These are phyloP conservation scores for Saccharomycopsis lassenensis DNA, from an alignment of 805 yeast species.

Conservation along the genomic window DNA sequence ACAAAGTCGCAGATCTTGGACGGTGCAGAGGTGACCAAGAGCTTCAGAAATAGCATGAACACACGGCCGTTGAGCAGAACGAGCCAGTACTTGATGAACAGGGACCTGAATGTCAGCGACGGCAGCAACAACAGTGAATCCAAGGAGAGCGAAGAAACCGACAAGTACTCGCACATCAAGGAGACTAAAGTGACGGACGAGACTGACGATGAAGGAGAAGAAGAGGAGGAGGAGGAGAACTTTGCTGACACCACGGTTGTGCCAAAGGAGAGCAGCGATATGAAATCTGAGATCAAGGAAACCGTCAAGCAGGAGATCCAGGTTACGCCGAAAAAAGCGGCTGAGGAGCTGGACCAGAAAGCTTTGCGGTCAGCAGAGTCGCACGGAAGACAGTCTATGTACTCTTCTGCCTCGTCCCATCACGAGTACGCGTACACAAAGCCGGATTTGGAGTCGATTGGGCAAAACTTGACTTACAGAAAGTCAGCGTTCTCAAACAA, in stretches of 20 bases:
- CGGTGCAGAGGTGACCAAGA: background rate
- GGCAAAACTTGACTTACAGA: constrained; percentile 15
- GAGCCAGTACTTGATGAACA: constrained; percentile 6
- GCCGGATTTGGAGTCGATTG: constrained; percentile 13
- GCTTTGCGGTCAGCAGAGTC: background rate
- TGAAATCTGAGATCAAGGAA: no score
- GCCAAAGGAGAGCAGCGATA: no score
- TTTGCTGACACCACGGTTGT: background rate
- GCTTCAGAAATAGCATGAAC: no score
- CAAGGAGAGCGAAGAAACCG: background rate
- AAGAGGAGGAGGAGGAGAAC: background rate
- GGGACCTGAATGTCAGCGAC: background rate
- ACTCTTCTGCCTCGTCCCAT: background rate
- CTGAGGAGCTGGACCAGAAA: background rate
- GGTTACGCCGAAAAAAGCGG: background rate
- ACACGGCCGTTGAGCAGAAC: constrained; percentile 9
- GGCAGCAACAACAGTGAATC: background rate
- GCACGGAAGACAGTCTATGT: background rate
- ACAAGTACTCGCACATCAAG: background rate
- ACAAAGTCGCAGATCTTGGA: constrained; percentile 4
- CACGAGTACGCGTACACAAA: constrained; percentile 12
- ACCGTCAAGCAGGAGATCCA: background rate
- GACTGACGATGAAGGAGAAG: constrained; percentile 1
- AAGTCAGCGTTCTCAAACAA: constrained; percentile 14
- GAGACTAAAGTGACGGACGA: background rate